A percentile compares a stretch with the other conserved stretches of the same genome.
Conservation (phyloP, 139 green algal species). For the Helicosporidium sp. region DNA sequence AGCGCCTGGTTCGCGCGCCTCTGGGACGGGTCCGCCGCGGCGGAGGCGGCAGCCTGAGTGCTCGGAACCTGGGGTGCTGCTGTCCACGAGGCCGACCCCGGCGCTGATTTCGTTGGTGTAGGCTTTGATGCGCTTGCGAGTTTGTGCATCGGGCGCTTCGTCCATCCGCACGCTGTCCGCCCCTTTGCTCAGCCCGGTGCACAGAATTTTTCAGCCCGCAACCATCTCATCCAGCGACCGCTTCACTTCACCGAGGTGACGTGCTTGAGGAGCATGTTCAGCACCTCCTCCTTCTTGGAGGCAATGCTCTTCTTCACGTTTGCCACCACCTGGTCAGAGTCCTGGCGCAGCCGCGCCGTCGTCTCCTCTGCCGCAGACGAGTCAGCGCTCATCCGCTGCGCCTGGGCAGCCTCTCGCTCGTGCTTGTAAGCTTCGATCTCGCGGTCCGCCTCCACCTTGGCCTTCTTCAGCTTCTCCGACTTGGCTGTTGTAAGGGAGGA, state of each 20-base stretch:
- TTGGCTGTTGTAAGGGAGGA: conserved; percentile 63
- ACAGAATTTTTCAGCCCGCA: not conserved
- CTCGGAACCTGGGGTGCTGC: too few relatives aligned
- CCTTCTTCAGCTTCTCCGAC: conserved; percentile 49
- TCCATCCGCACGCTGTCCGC: too few relatives aligned
- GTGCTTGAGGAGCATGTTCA: conserved; percentile 20
- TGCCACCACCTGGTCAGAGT: conserved; percentile 8
- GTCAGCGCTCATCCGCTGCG: conserved; percentile 1
- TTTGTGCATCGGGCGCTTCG: too few relatives aligned
- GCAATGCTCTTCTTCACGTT: conserved; percentile 17
- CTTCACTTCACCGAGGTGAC: conserved; percentile 14
- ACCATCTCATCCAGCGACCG: not conserved
- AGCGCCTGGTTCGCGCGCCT: not conserved
- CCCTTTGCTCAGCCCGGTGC: not conserved
- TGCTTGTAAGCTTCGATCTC: conserved; percentile 53
- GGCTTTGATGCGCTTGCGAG: too few relatives aligned
- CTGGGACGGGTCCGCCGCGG: too few relatives aligned
- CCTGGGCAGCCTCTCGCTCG: conserved; percentile 36
- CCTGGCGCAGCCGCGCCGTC: conserved; percentile 9
- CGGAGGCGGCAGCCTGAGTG: not conserved
- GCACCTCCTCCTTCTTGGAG: conserved; percentile 22
- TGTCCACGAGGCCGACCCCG: too few relatives aligned
- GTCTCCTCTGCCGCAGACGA: conserved; percentile 16
- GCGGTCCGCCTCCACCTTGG: conserved; percentile 61
- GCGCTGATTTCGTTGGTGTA: too few relatives aligned